Percentiles rank a stretch among this genome's conserved stretches.
Evolutionary conservation across 2,329 filamentous ascomycete genomes (phyloP).

Genomic region (Verticillium tricorpus): DNA sequence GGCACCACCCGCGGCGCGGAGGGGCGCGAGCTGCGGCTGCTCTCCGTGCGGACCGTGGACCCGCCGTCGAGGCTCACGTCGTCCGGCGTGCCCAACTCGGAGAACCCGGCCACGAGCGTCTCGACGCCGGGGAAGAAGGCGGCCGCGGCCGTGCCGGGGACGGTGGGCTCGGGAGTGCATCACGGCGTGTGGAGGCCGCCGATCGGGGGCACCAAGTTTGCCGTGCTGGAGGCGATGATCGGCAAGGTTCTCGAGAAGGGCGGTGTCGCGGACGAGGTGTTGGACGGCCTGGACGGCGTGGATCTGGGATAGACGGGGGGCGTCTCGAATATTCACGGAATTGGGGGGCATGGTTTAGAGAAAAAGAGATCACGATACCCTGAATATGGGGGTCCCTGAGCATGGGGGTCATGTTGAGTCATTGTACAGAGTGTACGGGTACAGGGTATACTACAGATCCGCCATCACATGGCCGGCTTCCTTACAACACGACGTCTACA

Average conservation of each 20-base stretch:
- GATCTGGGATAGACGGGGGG: constrained; percentile 50
- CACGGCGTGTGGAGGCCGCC: constrained; percentile 85
- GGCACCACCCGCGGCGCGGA: constrained; percentile 24
- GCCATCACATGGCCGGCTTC: background rate
- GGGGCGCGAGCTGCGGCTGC: constrained; percentile 47
- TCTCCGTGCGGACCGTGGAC: constrained; percentile 70
- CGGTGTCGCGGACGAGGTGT: constrained; percentile 80
- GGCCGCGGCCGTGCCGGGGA: constrained; percentile 28
- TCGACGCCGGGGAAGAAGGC: constrained; percentile 29
- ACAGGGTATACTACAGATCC: constrained; percentile 8
- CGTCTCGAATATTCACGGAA: constrained; percentile 1
- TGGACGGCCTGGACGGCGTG: constrained; percentile 74
- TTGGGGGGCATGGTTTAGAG: background rate
- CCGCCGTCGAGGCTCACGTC: constrained; percentile 69
- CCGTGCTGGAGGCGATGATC: constrained; percentile 68
- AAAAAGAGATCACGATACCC: constrained; percentile 9
- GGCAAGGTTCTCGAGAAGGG: constrained; percentile 70
- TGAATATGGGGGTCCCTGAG: background rate
- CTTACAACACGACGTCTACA: background rate
- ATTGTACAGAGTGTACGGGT: constrained; percentile 8
- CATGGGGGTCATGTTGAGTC: background rate
- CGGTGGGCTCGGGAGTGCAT: constrained; percentile 43
- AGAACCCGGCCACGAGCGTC: constrained; percentile 50
- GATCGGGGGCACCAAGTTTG: constrained; percentile 75
- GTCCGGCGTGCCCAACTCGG: constrained; percentile 61